Evolutionary conservation across 225 moss, liverwort and hornwort genomes (phyloP).

Genomic region (Sphagnum tenellum): DNA sequence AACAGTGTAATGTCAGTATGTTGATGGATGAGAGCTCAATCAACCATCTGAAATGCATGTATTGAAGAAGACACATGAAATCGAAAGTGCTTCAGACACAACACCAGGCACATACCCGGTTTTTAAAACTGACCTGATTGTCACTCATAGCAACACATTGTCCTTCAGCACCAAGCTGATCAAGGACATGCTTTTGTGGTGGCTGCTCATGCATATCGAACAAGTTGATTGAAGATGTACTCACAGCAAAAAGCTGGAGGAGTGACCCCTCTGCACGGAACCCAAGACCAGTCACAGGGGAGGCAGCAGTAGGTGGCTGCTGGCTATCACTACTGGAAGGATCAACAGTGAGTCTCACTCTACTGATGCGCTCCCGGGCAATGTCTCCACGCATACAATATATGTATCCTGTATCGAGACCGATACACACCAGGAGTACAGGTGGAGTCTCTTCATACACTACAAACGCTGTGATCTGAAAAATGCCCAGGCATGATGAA

Average conservation of each 20-base stretch:
- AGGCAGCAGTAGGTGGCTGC: constrained; percentile 24
- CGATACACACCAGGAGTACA: constrained; percentile 83
- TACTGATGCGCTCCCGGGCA: constrained; percentile 83
- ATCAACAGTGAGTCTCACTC: constrained; percentile 73
- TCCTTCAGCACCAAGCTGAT: constrained; percentile 73
- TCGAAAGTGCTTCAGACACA: not conserved
- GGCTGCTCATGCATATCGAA: constrained; percentile 84
- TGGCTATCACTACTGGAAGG: constrained; percentile 53
- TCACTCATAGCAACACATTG: constrained; percentile 93
- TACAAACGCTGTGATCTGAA: constrained; percentile 84
- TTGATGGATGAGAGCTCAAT: not conserved
- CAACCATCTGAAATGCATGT: not conserved
- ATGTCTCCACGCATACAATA: constrained; percentile 93
- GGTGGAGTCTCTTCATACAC: constrained; percentile 98
- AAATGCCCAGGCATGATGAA: not conserved
- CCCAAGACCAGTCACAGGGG: constrained; percentile 84
- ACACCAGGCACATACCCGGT: not conserved
- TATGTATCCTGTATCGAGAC: constrained; percentile 84
- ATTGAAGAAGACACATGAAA: too few species aligned
- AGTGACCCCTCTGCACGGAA: constrained; percentile 83
- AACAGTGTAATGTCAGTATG: not conserved
- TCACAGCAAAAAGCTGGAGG: constrained; percentile 90
- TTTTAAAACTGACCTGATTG: constrained; percentile 48
- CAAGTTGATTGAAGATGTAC: constrained; percentile 60
- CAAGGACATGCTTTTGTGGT: constrained; percentile 74